Evolutionary conservation across 2,329 filamentous ascomycete genomes (phyloP), one percentile per base, ranked within the genome.

Genomic region (Paradendryphiella salina): DNA sequence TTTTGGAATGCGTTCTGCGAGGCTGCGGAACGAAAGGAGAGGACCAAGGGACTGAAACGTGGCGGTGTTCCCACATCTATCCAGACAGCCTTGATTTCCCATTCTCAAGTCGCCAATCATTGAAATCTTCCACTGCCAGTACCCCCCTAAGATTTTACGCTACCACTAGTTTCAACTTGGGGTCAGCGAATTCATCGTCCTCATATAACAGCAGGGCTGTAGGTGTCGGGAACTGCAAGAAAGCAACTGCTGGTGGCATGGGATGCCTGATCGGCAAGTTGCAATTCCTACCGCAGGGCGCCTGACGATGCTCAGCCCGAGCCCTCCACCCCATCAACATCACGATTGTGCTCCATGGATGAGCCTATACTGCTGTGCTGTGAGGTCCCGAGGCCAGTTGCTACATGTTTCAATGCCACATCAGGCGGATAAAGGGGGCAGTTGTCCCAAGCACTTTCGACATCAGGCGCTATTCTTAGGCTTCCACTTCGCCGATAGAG

Each of bases 231-330:
- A 31, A 13, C n/a, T 37, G 28, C 15, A 41, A 33, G 35, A 32
- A 17, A 20, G 41, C 45, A 47, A 18, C 23, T 34, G 28, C 36
- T 23, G 31, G 33, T 35, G 36, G 21, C 20, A 15, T 17, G 23
- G 48, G 32, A 41, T 41, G 36, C 43, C 48, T 47, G 23, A 47
- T 7, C 4, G 31, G 26, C 18, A 18, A 35, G 26, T 15, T 17
- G 36, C 31, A 21, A 18, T 32, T 23, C 37, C 20, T 23, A 36
- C 36, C 31, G 23, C 32, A 17, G 48, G 31, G 14, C 28, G 36
- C 42, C 48, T 46, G 29, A 39, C 40, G 11, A 31, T 38, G 32
- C 33, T 43, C 43, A 46, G 48, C 43, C 48, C 38, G 17, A 28
- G 15, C 28, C 32, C 18, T 37, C 11, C 11, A 10, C 37, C 36